Evolutionary conservation across 2,329 filamentous ascomycete species (phyloP), one percentile per base, ranked within the genome.

Genomic region (Hirsutella thompsonii): DNA sequence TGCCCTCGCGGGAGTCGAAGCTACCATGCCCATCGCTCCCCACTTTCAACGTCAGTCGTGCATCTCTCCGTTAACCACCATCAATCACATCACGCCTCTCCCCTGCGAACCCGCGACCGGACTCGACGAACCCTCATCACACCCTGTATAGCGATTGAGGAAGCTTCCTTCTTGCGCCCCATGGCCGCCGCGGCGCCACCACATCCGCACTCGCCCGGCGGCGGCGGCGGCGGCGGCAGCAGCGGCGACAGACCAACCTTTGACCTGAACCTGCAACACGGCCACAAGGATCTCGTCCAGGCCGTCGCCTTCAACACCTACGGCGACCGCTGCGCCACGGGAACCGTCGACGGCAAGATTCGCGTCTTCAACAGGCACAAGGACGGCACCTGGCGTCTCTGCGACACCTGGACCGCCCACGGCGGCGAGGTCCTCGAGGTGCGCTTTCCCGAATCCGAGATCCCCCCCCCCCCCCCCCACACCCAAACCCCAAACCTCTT

Each of bases 271-370:
- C 74, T 86, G 52, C 74, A 79, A 45, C 79, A 87, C 58, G 81
- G 81, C 51, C 83, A 89, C 61, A 76, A 79, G 53, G 84, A 93
- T 58, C 72, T 92, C 36, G 83, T 93, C 39, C 80, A 89, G 48
- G 82, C 86, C 42, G 80, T 90, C 46, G 82, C 86, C 49, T 94
- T 93, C 72, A 95, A 95, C 61, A 81, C 80, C 49, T 94, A 94
- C 59, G 90, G 89, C 51, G 89, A 87, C 53, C 84, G 89, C 51
- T 89, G 90, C 68, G 84, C 89, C 34, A 92, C 88, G 3, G 88
- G 87, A 28, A 92, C 87, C 16, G 85, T 90, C 16, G 90, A 96
- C 60, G 90, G 94, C 59, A 86, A 83, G 58, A 82, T 96, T 54
- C 87, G 89, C 56, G 83, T 95, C 47, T 95, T 90, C 73, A 86